Evolutionary conservation across 2,329 filamentous ascomycete species (phyloP).

Genomic region (Metarhizium robertsii): DNA sequence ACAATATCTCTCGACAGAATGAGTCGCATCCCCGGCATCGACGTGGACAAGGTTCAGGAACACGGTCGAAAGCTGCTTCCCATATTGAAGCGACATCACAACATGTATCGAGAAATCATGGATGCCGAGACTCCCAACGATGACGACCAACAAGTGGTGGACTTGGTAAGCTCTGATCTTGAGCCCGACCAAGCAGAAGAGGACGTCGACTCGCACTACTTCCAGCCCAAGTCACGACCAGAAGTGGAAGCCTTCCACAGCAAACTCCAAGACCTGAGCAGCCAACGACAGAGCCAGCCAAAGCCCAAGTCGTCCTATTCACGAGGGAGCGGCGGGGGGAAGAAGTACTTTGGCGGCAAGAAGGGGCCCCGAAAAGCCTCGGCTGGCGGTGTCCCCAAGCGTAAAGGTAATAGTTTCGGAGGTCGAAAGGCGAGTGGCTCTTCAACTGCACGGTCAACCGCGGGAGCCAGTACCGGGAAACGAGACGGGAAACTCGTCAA

Average conservation of each 20-base stretch:
- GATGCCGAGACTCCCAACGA: slow-evolving; percentile 20
- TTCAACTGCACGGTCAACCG: slow-evolving; percentile 12
- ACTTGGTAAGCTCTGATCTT: slow-evolving; percentile 41
- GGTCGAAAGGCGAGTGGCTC: slow-evolving; percentile 22
- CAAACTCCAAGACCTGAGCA: slow-evolving; percentile 19
- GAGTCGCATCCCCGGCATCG: slow-evolving; percentile 53
- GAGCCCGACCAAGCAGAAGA: slow-evolving; percentile 27
- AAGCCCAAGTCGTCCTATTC: slow-evolving; percentile 16
- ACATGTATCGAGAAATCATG: slow-evolving; percentile 42
- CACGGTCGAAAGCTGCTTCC: slow-evolving; percentile 54
- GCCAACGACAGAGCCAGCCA: slow-evolving; percentile 16
- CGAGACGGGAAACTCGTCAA: slow-evolving; percentile 20
- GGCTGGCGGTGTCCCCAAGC: slow-evolving; percentile 21
- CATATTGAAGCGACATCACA: slow-evolving; percentile 41
- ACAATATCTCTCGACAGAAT: slow-evolving; percentile 54
- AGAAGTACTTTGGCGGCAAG: slow-evolving; percentile 18
- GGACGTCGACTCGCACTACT: slow-evolving; percentile 39
- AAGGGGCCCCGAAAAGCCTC: slow-evolving; percentile 19
- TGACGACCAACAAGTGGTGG: slow-evolving; percentile 35
- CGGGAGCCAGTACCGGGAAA: slow-evolving; percentile 12
- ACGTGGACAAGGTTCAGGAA: slow-evolving; percentile 48
- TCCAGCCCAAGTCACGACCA: slow-evolving; percentile 19
- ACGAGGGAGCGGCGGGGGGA: slow-evolving; percentile 13
- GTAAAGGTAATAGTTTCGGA: slow-evolving; percentile 14
- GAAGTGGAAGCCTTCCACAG: slow-evolving; percentile 26